Evolutionary conservation across 805 yeast species (phyloP).

Genomic region (Metschnikowia vanudenii): DNA sequence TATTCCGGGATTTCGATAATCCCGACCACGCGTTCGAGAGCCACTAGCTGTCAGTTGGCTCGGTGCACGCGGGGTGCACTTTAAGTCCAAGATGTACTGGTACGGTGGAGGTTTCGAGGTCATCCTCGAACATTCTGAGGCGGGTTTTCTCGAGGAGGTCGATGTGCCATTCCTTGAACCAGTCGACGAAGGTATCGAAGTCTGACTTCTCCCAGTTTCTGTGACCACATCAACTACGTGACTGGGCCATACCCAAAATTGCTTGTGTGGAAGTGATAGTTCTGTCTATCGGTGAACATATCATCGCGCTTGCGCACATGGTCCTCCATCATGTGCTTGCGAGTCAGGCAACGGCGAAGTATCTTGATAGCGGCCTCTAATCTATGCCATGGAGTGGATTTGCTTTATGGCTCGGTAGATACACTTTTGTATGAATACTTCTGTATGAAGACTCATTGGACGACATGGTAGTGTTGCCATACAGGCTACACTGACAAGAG

Average conservation of each 20-base stretch:
- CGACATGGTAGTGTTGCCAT: neutral
- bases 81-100: slow-evolving; percentile 9
- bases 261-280: slow-evolving; percentile 3
- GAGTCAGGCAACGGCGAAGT: slow-evolving; percentile 9
- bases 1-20: slow-evolving; percentile 1
- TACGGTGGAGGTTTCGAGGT: slow-evolving; percentile 5
- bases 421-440: too few species aligned
- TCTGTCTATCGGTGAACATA: slow-evolving; percentile 8
- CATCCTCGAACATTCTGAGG: slow-evolving; percentile 4
- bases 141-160: slow-evolving; percentile 6
- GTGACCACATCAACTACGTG: slow-evolving; percentile 5
- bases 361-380: slow-evolving; percentile 8
- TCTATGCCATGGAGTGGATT: neutral
- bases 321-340: slow-evolving; percentile 9
- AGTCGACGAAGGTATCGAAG: slow-evolving; percentile 6
- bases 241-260: slow-evolving; percentile 10
- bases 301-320: neutral
- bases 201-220: slow-evolving; percentile 6
- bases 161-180: slow-evolving; percentile 6
- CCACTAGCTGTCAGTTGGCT: slow-evolving; percentile 7
- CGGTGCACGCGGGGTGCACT: slow-evolving; percentile 9
- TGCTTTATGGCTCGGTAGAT: neutral
- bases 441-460: too few species aligned
- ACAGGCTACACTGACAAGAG: too few species aligned
- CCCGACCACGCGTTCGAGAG: slow-evolving; percentile 3